phyloP scores from a whole-genome alignment of 2,329 filamentous ascomycete species.

The Fusarium sp. region DNA sequence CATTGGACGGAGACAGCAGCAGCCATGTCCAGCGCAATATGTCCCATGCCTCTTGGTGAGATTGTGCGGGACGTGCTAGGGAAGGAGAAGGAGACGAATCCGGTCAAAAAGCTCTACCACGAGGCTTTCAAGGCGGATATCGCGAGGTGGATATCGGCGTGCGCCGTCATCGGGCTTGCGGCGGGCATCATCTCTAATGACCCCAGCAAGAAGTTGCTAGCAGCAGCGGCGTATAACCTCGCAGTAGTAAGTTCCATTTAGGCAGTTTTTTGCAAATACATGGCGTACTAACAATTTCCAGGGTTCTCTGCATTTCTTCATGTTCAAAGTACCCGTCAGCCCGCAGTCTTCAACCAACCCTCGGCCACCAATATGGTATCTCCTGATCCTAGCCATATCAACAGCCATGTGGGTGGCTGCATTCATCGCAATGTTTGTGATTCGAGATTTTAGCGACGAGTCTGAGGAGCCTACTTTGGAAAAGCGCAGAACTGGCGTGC shows the following conservation, averaged over 20 bases:
- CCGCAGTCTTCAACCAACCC: slow-evolving; percentile 17
- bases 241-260: slow-evolving; percentile 14
- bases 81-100: slow-evolving; percentile 31
- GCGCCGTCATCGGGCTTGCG: slow-evolving; percentile 29
- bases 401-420: slow-evolving; percentile 26
- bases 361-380: slow-evolving; percentile 28
- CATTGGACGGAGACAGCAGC: background rate
- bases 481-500: slow-evolving; percentile 10
- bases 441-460: slow-evolving; percentile 9
- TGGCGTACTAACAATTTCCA: background rate
- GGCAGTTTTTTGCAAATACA: too few relatives aligned
- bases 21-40: slow-evolving; percentile 33
- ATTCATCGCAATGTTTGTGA: slow-evolving; percentile 23
- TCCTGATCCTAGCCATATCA: slow-evolving; percentile 19
- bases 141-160: slow-evolving; percentile 32
- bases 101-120: slow-evolving; percentile 33
- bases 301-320: slow-evolving; percentile 30
- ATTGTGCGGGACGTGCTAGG: slow-evolving; percentile 30
- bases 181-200: slow-evolving; percentile 38
- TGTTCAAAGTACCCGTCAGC: slow-evolving; percentile 12
- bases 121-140: slow-evolving; percentile 37
- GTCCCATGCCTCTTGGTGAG: slow-evolving; percentile 27
- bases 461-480: slow-evolving; percentile 12
- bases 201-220: slow-evolving; percentile 17
- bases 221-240: slow-evolving; percentile 30